Evolutionary conservation across 2,329 filamentous ascomycete species (phyloP).

Genomic region (Arachnomyces sp.): DNA sequence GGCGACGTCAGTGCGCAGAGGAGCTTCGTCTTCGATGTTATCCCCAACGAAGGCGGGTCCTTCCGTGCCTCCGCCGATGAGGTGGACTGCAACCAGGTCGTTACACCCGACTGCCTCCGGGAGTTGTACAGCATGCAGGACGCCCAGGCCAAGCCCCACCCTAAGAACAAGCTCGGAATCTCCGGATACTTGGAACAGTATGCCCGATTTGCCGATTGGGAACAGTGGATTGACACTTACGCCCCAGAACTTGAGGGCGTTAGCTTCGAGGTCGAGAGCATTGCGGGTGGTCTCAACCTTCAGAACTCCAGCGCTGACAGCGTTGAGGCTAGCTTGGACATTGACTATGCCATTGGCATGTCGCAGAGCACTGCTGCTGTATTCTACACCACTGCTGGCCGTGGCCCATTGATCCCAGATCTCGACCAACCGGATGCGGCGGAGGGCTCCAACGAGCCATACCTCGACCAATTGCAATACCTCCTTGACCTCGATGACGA

Average conservation of each 20-base stretch:
- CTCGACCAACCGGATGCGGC: conserved; percentile 30
- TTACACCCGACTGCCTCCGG: conserved; percentile 44
- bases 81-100: conserved; percentile 29
- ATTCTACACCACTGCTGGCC: conserved; percentile 54
- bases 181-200: conserved; percentile 45
- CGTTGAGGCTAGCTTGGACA: conserved; percentile 56
- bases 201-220: conserved; percentile 47
- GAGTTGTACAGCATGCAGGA: conserved; percentile 42
- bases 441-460: conserved; percentile 55
- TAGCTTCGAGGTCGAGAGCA: conserved; percentile 49
- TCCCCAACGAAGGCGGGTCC: conserved; percentile 8
- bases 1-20: conserved; percentile 40
- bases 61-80: conserved; percentile 13
- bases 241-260: conserved; percentile 43
- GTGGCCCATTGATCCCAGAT: conserved; percentile 44
- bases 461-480: conserved; percentile 54
- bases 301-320: conserved; percentile 37
- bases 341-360: conserved; percentile 52
- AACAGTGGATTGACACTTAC: conserved; percentile 48
- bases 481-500: conserved; percentile 47
- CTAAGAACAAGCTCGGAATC: conserved; percentile 36
- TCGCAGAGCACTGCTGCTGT: conserved; percentile 47
- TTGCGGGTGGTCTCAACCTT: conserved; percentile 49
- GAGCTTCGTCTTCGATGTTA: conserved; percentile 23
- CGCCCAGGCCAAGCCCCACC: conserved; percentile 28